phyloP scores from a whole-genome alignment of 2,329 filamentous ascomycete species.

The Sclerotinia subarctica region DNA sequence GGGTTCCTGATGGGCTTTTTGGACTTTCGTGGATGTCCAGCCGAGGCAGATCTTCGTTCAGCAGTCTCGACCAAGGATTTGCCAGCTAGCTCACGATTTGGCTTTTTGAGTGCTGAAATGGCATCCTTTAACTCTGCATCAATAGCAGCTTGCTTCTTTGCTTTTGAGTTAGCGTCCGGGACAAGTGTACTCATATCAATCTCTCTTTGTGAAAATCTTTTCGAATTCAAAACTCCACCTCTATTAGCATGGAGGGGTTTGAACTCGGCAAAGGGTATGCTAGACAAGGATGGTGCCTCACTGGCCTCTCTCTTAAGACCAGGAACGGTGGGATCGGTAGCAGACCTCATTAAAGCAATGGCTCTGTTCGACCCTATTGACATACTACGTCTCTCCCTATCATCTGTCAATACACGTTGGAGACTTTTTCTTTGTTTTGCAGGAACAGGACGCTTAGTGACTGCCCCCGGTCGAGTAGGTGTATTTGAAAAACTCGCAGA shows the following conservation, averaged over 20 bases:
- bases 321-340: constrained; percentile 58
- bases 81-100: constrained; percentile 68
- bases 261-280: constrained; percentile 46
- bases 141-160: constrained; percentile 62
- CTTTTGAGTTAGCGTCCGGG: constrained; percentile 53
- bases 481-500: constrained; percentile 41
- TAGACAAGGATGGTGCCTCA: constrained; percentile 53
- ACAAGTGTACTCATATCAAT: constrained; percentile 53
- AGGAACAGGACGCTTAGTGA: constrained; percentile 47
- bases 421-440: constrained; percentile 51
- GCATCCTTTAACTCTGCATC: constrained; percentile 71
- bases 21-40: constrained; percentile 48
- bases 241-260: constrained; percentile 40
- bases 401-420: constrained; percentile 60
- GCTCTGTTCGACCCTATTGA: constrained; percentile 56
- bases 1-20: constrained; percentile 49
- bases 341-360: constrained; percentile 65
- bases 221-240: constrained; percentile 40
- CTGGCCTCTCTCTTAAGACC: constrained; percentile 67
- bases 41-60: constrained; percentile 55
- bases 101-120: constrained; percentile 70
- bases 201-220: constrained; percentile 49
- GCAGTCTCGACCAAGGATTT: constrained; percentile 65
- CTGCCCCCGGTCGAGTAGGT: constrained; percentile 51
- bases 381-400: constrained; percentile 52